Evolutionary conservation across 2,329 filamentous ascomycete genomes (phyloP).

Genomic region (Stachybotrys elegans): DNA sequence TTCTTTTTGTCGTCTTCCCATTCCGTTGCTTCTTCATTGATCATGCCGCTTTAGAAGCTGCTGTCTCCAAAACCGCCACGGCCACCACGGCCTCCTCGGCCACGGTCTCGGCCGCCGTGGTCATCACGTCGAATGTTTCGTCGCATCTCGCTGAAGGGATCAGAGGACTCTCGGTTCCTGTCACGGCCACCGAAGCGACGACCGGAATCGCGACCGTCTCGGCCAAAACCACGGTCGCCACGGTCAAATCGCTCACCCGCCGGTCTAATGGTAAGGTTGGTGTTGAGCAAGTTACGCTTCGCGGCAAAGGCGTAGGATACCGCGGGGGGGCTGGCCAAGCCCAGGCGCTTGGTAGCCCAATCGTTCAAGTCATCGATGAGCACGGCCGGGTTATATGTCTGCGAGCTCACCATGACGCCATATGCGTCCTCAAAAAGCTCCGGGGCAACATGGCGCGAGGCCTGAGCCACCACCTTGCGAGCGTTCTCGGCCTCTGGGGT

Average conservation of each 20-base stretch:
- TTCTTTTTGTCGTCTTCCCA: too few relatives aligned
- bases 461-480: constrained; percentile 37
- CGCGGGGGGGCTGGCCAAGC: constrained; percentile 42
- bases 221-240: too few relatives aligned
- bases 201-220: constrained; percentile 8
- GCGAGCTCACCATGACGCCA: constrained; percentile 50
- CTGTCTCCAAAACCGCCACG: constrained; percentile 5
- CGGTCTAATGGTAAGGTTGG: constrained; percentile 34
- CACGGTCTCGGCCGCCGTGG: constrained; percentile 3
- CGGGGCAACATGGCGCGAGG: constrained; percentile 35
- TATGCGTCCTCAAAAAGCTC: constrained; percentile 40
- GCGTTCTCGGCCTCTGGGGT: too few relatives aligned
- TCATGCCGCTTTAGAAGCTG: too few relatives aligned
- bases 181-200: constrained; percentile 7
- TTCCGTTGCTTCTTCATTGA: too few relatives aligned
- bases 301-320: constrained; percentile 13
- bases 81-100: constrained; percentile 5
- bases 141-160: constrained; percentile 8
- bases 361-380: constrained; percentile 47
- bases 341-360: constrained; percentile 47
- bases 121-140: constrained; percentile 10
- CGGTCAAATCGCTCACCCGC: too few relatives aligned
- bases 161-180: constrained; percentile 9
- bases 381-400: constrained; percentile 29
- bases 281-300: constrained; percentile 24